Percentiles rank a stretch among this genome's conserved stretches.
phyloP scores from a whole-genome alignment of 768 basidiomycete species.

The Naganishia randhawae region DNA sequence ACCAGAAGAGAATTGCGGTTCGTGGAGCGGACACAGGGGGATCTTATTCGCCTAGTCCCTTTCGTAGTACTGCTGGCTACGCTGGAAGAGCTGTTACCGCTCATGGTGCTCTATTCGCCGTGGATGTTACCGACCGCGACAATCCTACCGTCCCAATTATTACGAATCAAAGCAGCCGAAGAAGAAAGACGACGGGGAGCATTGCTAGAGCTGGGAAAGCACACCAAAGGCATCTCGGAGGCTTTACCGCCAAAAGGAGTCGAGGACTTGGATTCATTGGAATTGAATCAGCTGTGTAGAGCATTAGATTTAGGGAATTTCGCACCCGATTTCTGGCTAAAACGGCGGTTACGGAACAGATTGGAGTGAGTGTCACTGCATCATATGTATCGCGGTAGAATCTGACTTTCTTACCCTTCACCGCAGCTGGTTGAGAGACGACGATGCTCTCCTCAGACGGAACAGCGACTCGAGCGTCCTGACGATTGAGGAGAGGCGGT shows the following conservation, averaged over 20 bases:
- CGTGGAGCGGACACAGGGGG: conserved; percentile 63
- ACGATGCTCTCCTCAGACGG: conserved; percentile 11
- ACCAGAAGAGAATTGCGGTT: conserved; percentile 68
- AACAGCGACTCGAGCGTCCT: conserved; percentile 15
- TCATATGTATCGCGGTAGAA: not conserved
- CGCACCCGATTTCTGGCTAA: conserved; percentile 50
- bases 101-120: conserved; percentile 80
- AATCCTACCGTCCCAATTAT: conserved; percentile 71
- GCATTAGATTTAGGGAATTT: conserved; percentile 40
- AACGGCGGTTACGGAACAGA: conserved; percentile 17
- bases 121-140: conserved; percentile 81
- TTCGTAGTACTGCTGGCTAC: conserved; percentile 71
- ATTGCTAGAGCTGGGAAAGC: conserved; percentile 46
- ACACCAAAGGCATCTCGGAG: conserved; percentile 32
- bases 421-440: not conserved
- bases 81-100: conserved; percentile 74
- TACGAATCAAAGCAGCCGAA: conserved; percentile 60
- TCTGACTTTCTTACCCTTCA: not conserved
- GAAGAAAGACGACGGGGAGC: conserved; percentile 33
- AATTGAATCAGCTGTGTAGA: conserved; percentile 35
- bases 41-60: conserved; percentile 68
- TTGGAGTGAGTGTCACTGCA: conserved; percentile 13
- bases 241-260: conserved; percentile 26
- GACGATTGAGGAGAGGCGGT: conserved; percentile 9
- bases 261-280: conserved; percentile 51